A percentile compares a stretch with the other conserved stretches of the same genome.
These are phyloP conservation scores for Backusella circina DNA, from an alignment of 192 early-diverging fungal genomes.

Conservation along the genomic window DNA sequence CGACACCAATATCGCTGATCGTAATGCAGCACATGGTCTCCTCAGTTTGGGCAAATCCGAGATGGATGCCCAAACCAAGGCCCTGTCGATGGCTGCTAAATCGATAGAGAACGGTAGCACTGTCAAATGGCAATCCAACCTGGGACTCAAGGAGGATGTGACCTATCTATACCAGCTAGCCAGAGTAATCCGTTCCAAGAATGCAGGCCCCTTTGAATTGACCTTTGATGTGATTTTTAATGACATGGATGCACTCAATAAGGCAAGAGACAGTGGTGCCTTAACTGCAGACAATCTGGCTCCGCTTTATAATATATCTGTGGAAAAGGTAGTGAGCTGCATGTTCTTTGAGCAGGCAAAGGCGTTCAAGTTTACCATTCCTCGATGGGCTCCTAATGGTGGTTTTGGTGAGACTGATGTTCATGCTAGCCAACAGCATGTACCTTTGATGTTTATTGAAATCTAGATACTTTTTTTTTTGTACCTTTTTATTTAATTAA, in stretches of 20 bases:
- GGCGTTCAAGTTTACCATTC: constrained; percentile 20
- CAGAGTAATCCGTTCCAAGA: constrained; percentile 12
- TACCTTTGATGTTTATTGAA: constrained; percentile 23
- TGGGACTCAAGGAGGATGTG: background rate
- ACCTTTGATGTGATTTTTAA: constrained; percentile 21
- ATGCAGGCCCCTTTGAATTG: constrained; percentile 17
- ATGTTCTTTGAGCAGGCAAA: constrained; percentile 20
- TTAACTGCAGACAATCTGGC: background rate
- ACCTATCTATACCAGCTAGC: background rate
- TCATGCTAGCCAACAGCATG: constrained; percentile 16
- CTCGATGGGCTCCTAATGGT: constrained; percentile 16
- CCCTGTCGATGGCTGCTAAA: background rate
- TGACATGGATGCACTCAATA: background rate
- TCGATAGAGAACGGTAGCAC: background rate
- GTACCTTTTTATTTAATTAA: background rate
- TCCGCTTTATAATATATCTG: constrained; percentile 4
- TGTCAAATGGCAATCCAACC: background rate
- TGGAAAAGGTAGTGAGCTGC: constrained; percentile 2
- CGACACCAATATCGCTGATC: background rate
- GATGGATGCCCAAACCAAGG: background rate
- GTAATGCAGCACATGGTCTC: background rate
- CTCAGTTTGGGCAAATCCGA: background rate
- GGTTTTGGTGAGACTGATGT: constrained; percentile 22
- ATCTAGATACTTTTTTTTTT: constrained; percentile 2
- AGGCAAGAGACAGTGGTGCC: background rate